Base-by-base conservation (phyloP, 441 rosid species). In the Erysimum pusillum region DNA sequence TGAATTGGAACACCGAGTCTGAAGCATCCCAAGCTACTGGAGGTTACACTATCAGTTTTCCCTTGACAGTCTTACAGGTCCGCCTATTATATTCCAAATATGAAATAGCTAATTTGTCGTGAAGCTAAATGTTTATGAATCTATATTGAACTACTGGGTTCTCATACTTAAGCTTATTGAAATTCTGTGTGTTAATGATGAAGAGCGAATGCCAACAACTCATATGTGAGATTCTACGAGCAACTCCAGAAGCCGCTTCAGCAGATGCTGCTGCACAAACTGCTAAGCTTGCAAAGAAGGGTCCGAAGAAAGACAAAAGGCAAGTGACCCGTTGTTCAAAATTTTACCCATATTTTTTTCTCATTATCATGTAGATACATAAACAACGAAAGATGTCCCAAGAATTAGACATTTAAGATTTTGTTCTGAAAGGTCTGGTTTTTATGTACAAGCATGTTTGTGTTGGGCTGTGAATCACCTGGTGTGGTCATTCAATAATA, bases 131-230 rank as follows among this genome's bases (percentile, higher is more conserved):
- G 60, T 46, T 38, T 41, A 58, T 49, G 53, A 71, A 75, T 45
- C 39, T 70, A 49, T 64, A 34, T 60, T 75, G 49, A 79, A 57
- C 65, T 52, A 62, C 32, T 69, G 42, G 45, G 52, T 58, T 76
- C 39, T 51, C 45, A 48, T 46, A 75, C 64, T 57, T 64, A 54
- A 65, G 66, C 77, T 73, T 42, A 36, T 32, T 65, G 74, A 76
- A 62, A n/a, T 41, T 42, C 46, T 28, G 34, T 49, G 36, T 67
- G 70, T 63, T 67, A 46, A 79, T 83, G 76, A 45, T 53, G 62
- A 79, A 96, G 99, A 96, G 99, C 84, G 99, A 96, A 85, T 93
- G 98, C 84, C 99, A 96, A 83, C 99, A 96, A 88, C 97, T 96
- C 70, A 90, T 96, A 74, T 96, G 99, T 80, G 99, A 96, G 84